Percentiles rank a stretch among this genome's conserved stretches.
These are phyloP conservation scores for Gamsiella multidivaricata DNA, from an alignment of 192 early-diverging fungal species.

Conservation along the genomic window DNA sequence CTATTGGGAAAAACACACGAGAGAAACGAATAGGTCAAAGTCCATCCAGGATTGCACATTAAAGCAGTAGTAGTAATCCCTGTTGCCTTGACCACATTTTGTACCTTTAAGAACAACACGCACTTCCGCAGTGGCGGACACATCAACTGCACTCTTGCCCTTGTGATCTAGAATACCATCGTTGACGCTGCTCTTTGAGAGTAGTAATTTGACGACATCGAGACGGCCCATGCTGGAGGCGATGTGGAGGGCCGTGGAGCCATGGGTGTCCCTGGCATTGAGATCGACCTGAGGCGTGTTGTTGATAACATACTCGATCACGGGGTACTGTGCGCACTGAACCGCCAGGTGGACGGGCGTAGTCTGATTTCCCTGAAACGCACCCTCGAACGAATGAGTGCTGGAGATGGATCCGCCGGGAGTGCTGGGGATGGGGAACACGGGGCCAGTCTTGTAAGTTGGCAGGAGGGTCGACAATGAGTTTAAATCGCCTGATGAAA, in stretches of 20 bases:
- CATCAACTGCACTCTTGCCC: slow-evolving; percentile 70
- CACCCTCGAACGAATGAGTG: slow-evolving; percentile 40
- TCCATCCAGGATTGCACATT: no score
- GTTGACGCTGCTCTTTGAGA: slow-evolving; percentile 71
- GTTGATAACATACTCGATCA: slow-evolving; percentile 64
- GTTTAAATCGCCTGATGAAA: slow-evolving; percentile 26
- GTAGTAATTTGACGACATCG: slow-evolving; percentile 75
- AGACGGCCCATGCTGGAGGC: slow-evolving; percentile 73
- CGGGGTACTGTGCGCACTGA: slow-evolving; percentile 71
- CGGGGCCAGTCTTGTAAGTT: slow-evolving; percentile 23
- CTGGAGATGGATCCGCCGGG: slow-evolving; percentile 46
- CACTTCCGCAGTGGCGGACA: slow-evolving; percentile 60
- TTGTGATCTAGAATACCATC: slow-evolving; percentile 72
- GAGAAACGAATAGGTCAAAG: no score
- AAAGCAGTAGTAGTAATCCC: background rate
- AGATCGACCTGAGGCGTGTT: slow-evolving; percentile 58
- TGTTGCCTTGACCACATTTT: background rate
- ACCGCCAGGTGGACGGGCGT: slow-evolving; percentile 63
- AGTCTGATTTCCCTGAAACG: slow-evolving; percentile 27
- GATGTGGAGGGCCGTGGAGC: slow-evolving; percentile 80
- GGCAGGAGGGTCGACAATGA: slow-evolving; percentile 28
- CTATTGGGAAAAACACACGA: slow-evolving; percentile 6
- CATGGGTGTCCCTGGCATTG: slow-evolving; percentile 66
- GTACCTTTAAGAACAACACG: slow-evolving; percentile 66
- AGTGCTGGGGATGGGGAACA: slow-evolving; percentile 18